These are phyloP conservation scores for Blumeria graminis DNA, from an alignment of 2,329 filamentous ascomycete species.

Conservation along the genomic window DNA sequence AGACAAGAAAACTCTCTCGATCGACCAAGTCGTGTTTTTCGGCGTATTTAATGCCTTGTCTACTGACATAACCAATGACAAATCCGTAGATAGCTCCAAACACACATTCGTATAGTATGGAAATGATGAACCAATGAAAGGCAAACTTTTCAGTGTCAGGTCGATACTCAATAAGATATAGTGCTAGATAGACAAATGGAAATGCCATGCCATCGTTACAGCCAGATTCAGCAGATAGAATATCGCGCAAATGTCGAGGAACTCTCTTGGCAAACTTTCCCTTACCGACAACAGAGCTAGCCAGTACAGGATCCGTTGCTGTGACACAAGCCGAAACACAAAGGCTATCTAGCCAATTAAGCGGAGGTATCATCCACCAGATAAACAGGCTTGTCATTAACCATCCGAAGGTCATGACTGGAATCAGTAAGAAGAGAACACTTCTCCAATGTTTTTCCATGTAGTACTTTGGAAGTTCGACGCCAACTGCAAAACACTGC, in stretches of 20 bases:
- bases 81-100: constrained; percentile 84
- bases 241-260: constrained; percentile 85
- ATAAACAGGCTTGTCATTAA: constrained; percentile 78
- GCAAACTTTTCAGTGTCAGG: constrained; percentile 43
- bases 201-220: constrained; percentile 99
- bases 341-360: constrained; percentile 78
- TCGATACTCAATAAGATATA: constrained; percentile 72
- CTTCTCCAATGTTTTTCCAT: constrained; percentile 98
- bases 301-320: constrained; percentile 86
- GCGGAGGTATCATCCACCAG: constrained; percentile 61
- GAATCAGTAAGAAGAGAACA: constrained; percentile 64
- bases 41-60: constrained; percentile 71
- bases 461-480: constrained; percentile 78
- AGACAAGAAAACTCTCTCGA: constrained; percentile 90
- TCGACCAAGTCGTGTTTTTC: constrained; percentile 75
- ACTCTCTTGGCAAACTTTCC: constrained; percentile 96
- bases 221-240: constrained; percentile 87
- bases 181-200: constrained; percentile 78
- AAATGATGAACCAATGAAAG: constrained; percentile 72
- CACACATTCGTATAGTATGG: constrained; percentile 84
- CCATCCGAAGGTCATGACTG: constrained; percentile 96
- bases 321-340: constrained; percentile 82
- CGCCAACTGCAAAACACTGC: constrained; percentile 77
- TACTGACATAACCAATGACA: constrained; percentile 63
- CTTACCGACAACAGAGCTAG: constrained; percentile 94